Evolutionary conservation across 2,329 filamentous ascomycete species (phyloP).

Genomic region (Diaporthe eres): DNA sequence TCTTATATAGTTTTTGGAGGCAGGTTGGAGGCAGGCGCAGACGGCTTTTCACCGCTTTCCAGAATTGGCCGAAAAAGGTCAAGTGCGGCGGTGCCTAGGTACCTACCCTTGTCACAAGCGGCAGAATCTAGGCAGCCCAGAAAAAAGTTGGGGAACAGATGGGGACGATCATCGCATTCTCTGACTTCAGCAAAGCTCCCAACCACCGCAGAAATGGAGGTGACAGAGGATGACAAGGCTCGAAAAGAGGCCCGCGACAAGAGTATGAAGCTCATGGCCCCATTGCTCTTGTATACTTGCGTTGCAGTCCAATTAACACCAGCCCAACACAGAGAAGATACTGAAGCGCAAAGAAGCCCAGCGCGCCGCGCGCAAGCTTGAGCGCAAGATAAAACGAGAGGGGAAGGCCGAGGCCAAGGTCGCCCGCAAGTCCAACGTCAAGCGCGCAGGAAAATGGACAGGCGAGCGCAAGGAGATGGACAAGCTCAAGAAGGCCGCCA

Average conservation of each 20-base stretch:
- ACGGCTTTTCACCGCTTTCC: conserved; percentile 26
- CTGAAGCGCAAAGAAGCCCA: conserved; percentile 47
- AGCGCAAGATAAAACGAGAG: conserved; percentile 54
- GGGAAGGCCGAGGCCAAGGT: conserved; percentile 55
- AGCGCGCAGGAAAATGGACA: conserved; percentile 29
- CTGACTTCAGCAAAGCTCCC: neutral
- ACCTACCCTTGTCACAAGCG: conserved; percentile 27
- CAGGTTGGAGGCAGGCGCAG: neutral
- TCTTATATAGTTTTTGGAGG: conserved; percentile 12
- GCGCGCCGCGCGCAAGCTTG: conserved; percentile 51
- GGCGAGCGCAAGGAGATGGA: conserved; percentile 37
- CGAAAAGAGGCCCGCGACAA: neutral
- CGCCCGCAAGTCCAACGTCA: conserved; percentile 45
- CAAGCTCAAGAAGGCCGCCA: conserved; percentile 39
- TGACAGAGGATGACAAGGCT: conserved; percentile 7
- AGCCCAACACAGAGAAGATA: conserved; percentile 48
- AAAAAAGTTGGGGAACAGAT: conserved; percentile 30
- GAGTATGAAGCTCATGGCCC: neutral
- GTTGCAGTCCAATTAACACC: neutral
- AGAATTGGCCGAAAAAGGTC: neutral
- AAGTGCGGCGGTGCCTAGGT: neutral
- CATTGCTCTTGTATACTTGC: neutral
- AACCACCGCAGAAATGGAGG: conserved; percentile 21
- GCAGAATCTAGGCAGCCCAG: conserved; percentile 31
- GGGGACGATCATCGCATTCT: conserved; percentile 10